Conservation (phyloP, 2,329 filamentous ascomycete genomes). For the Dactylellina haptotyla region DNA sequence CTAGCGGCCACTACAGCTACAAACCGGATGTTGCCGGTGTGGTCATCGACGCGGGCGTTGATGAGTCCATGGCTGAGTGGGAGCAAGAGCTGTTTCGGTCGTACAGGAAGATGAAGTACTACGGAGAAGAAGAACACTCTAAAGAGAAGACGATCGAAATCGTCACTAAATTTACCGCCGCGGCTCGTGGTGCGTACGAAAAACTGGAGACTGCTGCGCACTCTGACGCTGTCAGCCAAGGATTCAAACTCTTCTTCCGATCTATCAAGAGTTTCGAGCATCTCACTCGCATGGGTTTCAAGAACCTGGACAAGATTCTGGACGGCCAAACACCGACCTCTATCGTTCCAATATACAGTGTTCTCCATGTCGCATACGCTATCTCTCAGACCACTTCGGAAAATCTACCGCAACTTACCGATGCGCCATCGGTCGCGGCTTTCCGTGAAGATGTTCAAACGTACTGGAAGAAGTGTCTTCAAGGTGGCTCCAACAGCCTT, state of each 20-base stretch:
- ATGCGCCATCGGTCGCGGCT: conserved; percentile 20
- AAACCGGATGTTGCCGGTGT: conserved; percentile 28
- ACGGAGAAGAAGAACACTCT: conserved; percentile 46
- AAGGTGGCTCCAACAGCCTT: conserved; percentile 19
- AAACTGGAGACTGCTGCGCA: conserved; percentile 37
- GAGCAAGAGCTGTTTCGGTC: conserved; percentile 51
- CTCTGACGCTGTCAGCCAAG: conserved; percentile 28
- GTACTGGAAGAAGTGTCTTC: conserved; percentile 41
- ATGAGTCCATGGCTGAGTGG: conserved; percentile 50
- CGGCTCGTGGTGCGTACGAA: conserved; percentile 39
- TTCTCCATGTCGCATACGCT: conserved; percentile 46
- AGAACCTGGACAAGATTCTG: conserved; percentile 39
- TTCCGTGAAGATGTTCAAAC: conserved; percentile 31
- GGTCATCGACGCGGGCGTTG: conserved; percentile 23
- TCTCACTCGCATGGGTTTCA: conserved; percentile 43
- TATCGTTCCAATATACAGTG: conserved; percentile 39
- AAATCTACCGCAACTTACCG: conserved; percentile 22
- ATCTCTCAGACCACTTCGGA: conserved; percentile 45
- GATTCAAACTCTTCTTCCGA: conserved; percentile 42
- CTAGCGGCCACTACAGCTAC: conserved; percentile 38
- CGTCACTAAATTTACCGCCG: conserved; percentile 41
- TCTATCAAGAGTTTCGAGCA: conserved; percentile 42
- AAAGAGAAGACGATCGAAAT: conserved; percentile 47
- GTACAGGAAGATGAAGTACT: conserved; percentile 49
- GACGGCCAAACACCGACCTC: conserved; percentile 41